These are phyloP conservation scores for Solanum microdontum DNA, from an alignment of 257 asterid species.

Conservation along the genomic window DNA sequence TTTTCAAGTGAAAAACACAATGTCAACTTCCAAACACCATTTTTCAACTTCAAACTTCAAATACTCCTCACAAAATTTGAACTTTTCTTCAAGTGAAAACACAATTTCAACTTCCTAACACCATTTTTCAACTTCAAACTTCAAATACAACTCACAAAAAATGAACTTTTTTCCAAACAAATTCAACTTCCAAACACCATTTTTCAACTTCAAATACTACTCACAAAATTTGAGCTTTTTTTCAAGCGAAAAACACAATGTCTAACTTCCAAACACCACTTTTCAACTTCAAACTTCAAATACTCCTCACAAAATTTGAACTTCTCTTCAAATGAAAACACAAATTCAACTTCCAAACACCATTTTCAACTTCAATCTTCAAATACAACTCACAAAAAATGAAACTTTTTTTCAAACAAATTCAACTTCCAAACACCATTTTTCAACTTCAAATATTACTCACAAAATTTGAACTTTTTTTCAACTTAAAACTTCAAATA, in stretches of 20 bases:
- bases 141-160: not conserved
- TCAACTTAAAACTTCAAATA: not conserved
- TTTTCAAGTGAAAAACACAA: not conserved
- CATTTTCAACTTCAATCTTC: not conserved
- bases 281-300: not conserved
- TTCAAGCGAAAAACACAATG: not conserved
- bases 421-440: not conserved
- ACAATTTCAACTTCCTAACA: not conserved
- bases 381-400: not conserved
- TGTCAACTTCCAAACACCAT: not conserved
- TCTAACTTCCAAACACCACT: not conserved
- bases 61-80: not conserved
- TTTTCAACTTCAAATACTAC: not conserved
- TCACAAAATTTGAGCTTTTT: not conserved
- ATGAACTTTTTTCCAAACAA: not conserved
- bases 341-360: not conserved
- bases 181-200: not conserved
- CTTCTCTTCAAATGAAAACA: not conserved
- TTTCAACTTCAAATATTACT: not conserved
- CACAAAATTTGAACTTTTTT: not conserved
- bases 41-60: not conserved
- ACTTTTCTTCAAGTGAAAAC: not conserved
- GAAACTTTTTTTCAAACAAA: not conserved
- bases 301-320: not conserved
- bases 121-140: not conserved